Percentiles rank a stretch among this genome's conserved stretches.
Conservation (phyloP, 768 basidiomycete genomes). For the Boletus tomentosulus region DNA sequence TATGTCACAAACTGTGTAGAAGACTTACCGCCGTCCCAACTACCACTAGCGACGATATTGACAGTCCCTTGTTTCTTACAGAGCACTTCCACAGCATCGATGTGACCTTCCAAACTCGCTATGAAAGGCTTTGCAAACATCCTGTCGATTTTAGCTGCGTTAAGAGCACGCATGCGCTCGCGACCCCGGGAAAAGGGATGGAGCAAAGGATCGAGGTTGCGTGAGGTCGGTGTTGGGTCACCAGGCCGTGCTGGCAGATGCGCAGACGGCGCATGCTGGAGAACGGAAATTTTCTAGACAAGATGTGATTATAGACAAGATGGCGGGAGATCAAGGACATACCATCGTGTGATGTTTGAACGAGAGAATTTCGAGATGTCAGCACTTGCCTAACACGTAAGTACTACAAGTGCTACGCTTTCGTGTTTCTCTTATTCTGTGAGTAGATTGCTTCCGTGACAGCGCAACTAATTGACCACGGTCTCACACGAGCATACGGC, state of each 20-base stretch:
- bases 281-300: slow-evolving; percentile 75
- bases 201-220: slow-evolving; percentile 92
- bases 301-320: slow-evolving; percentile 2
- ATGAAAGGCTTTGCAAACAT: slow-evolving; percentile 99
- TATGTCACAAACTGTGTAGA: background rate
- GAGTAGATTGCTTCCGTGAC: background rate
- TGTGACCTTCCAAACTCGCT: slow-evolving; percentile 84
- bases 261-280: slow-evolving; percentile 74
- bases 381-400: background rate
- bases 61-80: slow-evolving; percentile 69
- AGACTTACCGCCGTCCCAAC: slow-evolving; percentile 89
- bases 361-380: background rate
- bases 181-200: slow-evolving; percentile 93
- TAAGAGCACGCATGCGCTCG: slow-evolving; percentile 90
- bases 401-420: too few relatives aligned
- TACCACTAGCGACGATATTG: slow-evolving; percentile 81
- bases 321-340: background rate
- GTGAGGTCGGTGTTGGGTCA: slow-evolving; percentile 81
- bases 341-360: slow-evolving; percentile 15
- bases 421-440: background rate
- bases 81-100: slow-evolving; percentile 89
- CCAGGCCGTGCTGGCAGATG: slow-evolving; percentile 75
- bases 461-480: background rate
- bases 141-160: slow-evolving; percentile 94
- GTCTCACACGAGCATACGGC: background rate